Conservation (phyloP, 352 stramenopile species). For the Elongisporangium anandrum region DNA sequence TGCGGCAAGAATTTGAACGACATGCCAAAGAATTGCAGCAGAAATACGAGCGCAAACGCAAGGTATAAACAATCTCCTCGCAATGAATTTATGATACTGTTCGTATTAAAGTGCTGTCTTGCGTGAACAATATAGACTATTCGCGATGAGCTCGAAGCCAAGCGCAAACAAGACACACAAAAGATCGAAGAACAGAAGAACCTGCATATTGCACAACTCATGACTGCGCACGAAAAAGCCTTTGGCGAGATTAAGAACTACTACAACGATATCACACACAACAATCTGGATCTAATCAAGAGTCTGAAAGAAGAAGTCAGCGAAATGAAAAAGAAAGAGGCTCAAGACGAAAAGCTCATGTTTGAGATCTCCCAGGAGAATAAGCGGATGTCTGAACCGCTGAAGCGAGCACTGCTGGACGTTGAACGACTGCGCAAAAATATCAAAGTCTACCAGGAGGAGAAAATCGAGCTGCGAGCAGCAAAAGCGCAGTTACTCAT, state of each 20-base stretch:
- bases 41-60: constrained; percentile 83
- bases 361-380: constrained; percentile 95
- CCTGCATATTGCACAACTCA: constrained; percentile 89
- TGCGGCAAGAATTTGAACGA: constrained; percentile 91
- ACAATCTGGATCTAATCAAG: constrained; percentile 96
- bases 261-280: constrained; percentile 97
- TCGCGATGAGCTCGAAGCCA: constrained; percentile 77
- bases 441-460: constrained; percentile 64
- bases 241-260: constrained; percentile 97
- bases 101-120: constrained; percentile 11
- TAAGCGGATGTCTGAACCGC: constrained; percentile 92
- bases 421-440: constrained; percentile 67
- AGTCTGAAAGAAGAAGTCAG: constrained; percentile 93
- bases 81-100: neutral
- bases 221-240: constrained; percentile 91
- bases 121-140: constrained; percentile 43
- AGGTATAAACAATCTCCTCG: too few relatives aligned
- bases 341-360: constrained; percentile 92
- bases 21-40: constrained; percentile 89
- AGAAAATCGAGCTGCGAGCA: constrained; percentile 58
- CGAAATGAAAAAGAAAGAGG: constrained; percentile 94
- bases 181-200: constrained; percentile 93
- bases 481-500: constrained; percentile 77
- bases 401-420: constrained; percentile 86
- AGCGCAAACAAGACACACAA: constrained; percentile 81